phyloP scores from a whole-genome alignment of 2,329 filamentous ascomycete species.

The Aspergillus oerlinghausenensis region DNA sequence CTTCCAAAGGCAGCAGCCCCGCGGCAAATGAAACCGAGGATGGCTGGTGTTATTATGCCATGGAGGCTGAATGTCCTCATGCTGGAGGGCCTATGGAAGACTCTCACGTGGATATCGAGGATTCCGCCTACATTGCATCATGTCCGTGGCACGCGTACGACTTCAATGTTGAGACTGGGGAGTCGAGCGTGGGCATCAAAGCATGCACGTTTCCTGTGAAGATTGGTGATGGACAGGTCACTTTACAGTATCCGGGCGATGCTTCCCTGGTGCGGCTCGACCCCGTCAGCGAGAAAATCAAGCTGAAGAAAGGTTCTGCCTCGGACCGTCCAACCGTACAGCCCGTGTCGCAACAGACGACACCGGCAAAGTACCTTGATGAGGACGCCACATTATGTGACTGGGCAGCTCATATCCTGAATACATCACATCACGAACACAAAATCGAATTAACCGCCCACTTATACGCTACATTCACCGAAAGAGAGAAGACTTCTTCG shows the following conservation, averaged over 20 bases:
- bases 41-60: constrained; percentile 46
- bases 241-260: constrained; percentile 28
- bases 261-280: constrained; percentile 33
- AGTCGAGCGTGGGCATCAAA: constrained; percentile 46
- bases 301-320: constrained; percentile 31
- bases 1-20: constrained; percentile 17
- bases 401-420: constrained; percentile 45
- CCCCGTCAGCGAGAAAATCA: constrained; percentile 44
- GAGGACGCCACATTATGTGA: constrained; percentile 44
- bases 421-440: constrained; percentile 43
- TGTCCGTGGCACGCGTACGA: constrained; percentile 49
- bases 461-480: constrained; percentile 40
- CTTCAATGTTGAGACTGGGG: constrained; percentile 47
- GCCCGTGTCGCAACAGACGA: constrained; percentile 5
- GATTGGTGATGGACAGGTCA: constrained; percentile 31
- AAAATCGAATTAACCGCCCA: constrained; percentile 46
- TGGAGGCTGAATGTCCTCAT: constrained; percentile 47
- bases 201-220: constrained; percentile 44
- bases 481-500: constrained; percentile 33
- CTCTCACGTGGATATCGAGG: constrained; percentile 45
- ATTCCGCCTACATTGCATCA: constrained; percentile 45
- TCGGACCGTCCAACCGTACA: neutral
- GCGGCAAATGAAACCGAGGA: constrained; percentile 29
- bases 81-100: constrained; percentile 46
- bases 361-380: constrained; percentile 30